phyloP scores from a whole-genome alignment of 2,329 filamentous ascomycete species.

The Paraphoma sp. region DNA sequence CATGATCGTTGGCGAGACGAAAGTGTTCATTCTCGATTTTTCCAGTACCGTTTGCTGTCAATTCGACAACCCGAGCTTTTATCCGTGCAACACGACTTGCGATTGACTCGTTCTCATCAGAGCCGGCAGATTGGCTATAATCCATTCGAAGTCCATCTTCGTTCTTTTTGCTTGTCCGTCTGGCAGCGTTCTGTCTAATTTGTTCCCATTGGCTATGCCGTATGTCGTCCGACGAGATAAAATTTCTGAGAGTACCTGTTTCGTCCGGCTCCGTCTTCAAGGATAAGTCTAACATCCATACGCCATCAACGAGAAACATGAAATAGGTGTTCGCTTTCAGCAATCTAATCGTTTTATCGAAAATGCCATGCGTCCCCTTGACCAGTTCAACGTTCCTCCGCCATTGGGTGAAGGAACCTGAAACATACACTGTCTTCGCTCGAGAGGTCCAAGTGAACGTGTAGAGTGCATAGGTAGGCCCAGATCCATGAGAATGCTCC shows the following conservation, averaged over 20 bases:
- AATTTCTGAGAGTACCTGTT: background rate
- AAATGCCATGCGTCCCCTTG: background rate
- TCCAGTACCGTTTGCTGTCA: background rate
- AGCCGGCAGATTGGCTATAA: no score
- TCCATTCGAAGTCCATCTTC: no score
- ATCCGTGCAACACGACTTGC: background rate
- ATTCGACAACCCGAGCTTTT: background rate
- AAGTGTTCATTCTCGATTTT: no score
- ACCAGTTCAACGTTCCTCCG: background rate
- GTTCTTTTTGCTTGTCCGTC: no score
- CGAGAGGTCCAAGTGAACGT: background rate
- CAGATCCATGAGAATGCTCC: no score
- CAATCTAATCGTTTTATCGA: background rate
- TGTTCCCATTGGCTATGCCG: no score
- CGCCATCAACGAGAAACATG: constrained; percentile 1
- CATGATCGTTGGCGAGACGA: no score
- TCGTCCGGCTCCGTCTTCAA: background rate
- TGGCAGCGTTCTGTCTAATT: no score
- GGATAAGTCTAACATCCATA: background rate
- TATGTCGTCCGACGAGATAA: background rate
- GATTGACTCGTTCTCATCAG: background rate
- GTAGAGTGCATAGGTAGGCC: no score
- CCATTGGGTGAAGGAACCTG: constrained; percentile 1
- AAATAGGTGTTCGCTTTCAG: background rate
- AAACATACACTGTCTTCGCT: background rate